Evolutionary conservation across 1,139 yeast species (phyloP), one percentile per base, ranked within the genome.

Genomic region (Saccharomyces hybrid): DNA sequence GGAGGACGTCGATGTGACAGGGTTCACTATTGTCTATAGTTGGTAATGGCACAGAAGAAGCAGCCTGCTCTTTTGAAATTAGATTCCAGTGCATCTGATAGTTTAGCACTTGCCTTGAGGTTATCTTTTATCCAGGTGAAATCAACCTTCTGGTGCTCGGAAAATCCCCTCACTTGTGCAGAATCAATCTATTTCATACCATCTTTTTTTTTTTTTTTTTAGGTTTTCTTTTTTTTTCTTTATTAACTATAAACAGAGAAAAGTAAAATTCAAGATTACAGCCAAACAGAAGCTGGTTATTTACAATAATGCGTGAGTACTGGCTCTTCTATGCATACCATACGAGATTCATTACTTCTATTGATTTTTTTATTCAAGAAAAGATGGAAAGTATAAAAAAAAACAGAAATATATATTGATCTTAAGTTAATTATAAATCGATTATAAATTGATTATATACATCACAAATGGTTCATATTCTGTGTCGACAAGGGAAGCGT

Each of bases 401-500:
- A 19, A 19, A 28, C 48, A 26, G 48, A 28, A 26, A 46, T 46
- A 46, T 46, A 46, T 28, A 26, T 26, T 26, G 14, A 26, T 46
- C 29, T 42, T 46, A 26, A 26, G 52, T 46, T 26, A 47, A 50
- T 19, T 19, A 47, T 50, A 19, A n/a, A 42, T 4, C 26, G 24
- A 11, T 52, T 55, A 60, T 42, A 62, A 51, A 27, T 74, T 76
- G 50, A 83, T 70, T 57, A 80, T 80, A 71, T 88, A 91, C 65
- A 91, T 73, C 54, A 91, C 99, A 74, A 93, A 93, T 51, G 98
- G 98, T 73, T 91, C 96, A 70, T 90, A 93, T 59, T 93, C 97
- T 46, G 93, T 82, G 72, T 93, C 98, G 52, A 90, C 96, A 67
- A 93, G 75, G 7, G 95, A 82, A 24, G 96, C 95, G 70, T 88